Evolutionary conservation across 2,329 filamentous ascomycete genomes (phyloP).

Genomic region (Zopfia rhizophila): DNA sequence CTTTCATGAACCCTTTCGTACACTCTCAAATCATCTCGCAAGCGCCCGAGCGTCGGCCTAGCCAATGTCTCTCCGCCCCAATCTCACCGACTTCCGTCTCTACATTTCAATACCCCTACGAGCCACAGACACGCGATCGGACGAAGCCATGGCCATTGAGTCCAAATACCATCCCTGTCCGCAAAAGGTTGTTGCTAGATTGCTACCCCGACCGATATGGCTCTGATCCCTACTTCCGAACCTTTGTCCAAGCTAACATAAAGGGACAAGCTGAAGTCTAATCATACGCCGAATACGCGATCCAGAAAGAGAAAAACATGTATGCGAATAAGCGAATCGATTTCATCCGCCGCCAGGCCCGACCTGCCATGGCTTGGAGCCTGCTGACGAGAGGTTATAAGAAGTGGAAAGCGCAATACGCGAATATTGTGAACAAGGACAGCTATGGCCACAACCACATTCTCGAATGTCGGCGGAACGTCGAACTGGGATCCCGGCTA

Average conservation of each 20-base stretch:
- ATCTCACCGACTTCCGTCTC: conserved; percentile 1
- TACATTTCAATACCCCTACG: conserved; percentile 23
- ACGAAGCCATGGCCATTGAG: conserved; percentile 34
- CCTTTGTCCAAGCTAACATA: conserved; percentile 36
- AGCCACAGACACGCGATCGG: conserved; percentile 24
- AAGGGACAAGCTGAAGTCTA: conserved; percentile 31
- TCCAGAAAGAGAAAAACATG: conserved; percentile 34
- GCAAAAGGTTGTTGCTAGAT: conserved; percentile 30
- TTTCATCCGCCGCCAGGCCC: conserved; percentile 22
- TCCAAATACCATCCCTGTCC: conserved; percentile 36
- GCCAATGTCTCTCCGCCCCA: conserved; percentile 16
- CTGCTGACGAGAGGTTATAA: conserved; percentile 16
- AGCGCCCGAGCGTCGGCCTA: too few relatives aligned
- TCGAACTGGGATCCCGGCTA: conserved; percentile 32
- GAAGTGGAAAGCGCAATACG: conserved; percentile 23
- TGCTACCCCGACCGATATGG: conserved; percentile 33
- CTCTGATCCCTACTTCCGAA: conserved; percentile 36
- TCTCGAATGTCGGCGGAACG: conserved; percentile 35
- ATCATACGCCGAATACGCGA: conserved; percentile 38
- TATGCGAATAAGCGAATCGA: conserved; percentile 34
- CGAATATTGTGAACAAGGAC: conserved; percentile 25
- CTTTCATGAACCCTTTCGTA: too few relatives aligned
- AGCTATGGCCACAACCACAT: conserved; percentile 37
- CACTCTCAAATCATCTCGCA: too few relatives aligned
- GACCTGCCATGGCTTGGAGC: conserved; percentile 6